phyloP scores from a whole-genome alignment of 805 yeast genomes.

The Lipomyces kockii region DNA sequence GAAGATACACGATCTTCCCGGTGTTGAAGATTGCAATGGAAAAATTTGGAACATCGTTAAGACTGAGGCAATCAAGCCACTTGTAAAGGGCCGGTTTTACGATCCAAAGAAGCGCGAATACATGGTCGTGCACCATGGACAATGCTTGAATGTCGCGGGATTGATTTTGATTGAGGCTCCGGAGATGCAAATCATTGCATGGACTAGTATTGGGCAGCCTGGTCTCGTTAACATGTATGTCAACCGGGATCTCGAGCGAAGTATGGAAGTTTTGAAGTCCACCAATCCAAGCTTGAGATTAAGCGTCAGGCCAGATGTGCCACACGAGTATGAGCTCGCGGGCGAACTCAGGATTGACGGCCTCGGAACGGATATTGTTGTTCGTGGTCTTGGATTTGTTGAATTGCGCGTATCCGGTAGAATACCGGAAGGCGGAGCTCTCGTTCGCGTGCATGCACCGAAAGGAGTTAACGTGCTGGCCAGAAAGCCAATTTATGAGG shows the following conservation, averaged over 20 bases:
- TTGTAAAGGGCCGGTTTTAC: conserved; percentile 23
- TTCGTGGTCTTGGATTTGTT: conserved; percentile 45
- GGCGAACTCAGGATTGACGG: conserved; percentile 25
- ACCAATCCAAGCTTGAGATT: conserved; percentile 34
- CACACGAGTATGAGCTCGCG: conserved; percentile 11
- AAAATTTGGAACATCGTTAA: conserved; percentile 37
- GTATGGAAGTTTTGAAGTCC: conserved; percentile 30
- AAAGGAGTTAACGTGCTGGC: conserved; percentile 39
- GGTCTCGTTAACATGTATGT: conserved; percentile 35
- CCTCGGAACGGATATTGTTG: conserved; percentile 39
- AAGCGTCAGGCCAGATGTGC: conserved; percentile 36
- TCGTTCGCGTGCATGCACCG: conserved; percentile 38
- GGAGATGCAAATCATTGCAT: conserved; percentile 40
- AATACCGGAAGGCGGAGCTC: conserved; percentile 42
- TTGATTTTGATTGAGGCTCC: conserved; percentile 42
- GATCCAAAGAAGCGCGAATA: conserved; percentile 37
- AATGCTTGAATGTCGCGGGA: conserved; percentile 43
- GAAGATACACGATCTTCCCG: conserved; percentile 43
- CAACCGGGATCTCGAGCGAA: conserved; percentile 37
- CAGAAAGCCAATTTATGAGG: conserved; percentile 33
- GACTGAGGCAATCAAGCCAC: conserved; percentile 34
- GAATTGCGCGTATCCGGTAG: conserved; percentile 43
- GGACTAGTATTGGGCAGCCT: conserved; percentile 42
- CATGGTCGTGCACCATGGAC: conserved; percentile 38
- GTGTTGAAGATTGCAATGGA: conserved; percentile 38